These are phyloP conservation scores for Eucalyptus regnans DNA, from an alignment of 345 rosid species.

Conservation along the genomic window DNA sequence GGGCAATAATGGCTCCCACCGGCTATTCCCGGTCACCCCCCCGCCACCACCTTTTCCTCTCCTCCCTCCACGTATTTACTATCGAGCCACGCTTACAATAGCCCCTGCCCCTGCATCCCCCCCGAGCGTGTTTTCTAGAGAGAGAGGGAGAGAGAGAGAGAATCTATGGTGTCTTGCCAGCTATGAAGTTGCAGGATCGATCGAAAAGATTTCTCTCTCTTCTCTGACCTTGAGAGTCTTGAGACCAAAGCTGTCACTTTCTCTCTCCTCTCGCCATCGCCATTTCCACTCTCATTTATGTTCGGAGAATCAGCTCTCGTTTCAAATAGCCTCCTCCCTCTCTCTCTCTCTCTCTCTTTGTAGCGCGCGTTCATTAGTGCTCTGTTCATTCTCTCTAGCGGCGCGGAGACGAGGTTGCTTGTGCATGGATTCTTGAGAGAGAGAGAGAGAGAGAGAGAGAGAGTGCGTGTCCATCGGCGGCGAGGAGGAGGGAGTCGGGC, in stretches of 20 bases:
- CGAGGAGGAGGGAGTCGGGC: neutral
- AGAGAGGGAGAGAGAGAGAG: neutral
- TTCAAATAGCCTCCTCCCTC: neutral
- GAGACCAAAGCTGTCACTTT: conserved; percentile 75
- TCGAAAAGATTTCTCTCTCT: conserved; percentile 24
- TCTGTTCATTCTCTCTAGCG: neutral
- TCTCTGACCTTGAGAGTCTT: conserved; percentile 3
- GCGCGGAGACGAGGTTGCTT: neutral
- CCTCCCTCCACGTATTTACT: neutral
- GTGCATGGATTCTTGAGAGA: neutral
- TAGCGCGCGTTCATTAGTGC: neutral
- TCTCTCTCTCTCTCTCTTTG: neutral
- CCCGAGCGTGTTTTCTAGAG: neutral
- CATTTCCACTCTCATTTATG: neutral
- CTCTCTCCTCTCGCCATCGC: neutral
- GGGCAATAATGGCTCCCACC: neutral
- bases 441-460: neutral
- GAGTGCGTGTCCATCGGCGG: neutral
- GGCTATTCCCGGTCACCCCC: conserved; percentile 10
- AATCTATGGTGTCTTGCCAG: conserved; percentile 55
- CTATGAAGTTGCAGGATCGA: conserved; percentile 30
- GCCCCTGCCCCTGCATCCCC: neutral
- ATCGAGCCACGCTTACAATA: neutral
- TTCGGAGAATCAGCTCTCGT: neutral
- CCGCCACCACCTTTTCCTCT: neutral